These are phyloP conservation scores for Clathrus columnatus DNA, from an alignment of 768 basidiomycete species.

Conservation along the genomic window DNA sequence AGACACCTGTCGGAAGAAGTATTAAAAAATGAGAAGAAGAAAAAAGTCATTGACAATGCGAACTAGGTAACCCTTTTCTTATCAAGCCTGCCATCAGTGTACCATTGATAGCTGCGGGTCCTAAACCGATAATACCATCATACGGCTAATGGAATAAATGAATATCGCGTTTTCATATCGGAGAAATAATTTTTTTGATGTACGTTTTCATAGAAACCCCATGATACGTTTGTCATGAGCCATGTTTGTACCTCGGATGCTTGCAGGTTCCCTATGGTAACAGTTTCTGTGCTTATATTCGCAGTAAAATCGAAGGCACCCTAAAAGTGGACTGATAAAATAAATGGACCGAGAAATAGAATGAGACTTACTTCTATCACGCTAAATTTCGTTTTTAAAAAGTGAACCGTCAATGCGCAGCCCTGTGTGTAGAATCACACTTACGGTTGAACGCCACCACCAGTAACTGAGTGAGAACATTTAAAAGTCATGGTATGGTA, in stretches of 20 bases:
- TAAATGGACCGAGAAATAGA: too few species aligned
- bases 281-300: constrained; percentile 33
- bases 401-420: too few species aligned
- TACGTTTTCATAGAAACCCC: constrained; percentile 27
- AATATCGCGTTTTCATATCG: not conserved
- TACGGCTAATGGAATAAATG: not conserved
- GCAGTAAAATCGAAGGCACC: not conserved
- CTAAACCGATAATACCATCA: constrained; percentile 3
- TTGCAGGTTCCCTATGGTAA: constrained; percentile 37
- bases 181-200: not conserved
- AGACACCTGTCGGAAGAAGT: constrained; percentile 29
- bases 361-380: too few species aligned
- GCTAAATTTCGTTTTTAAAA: too few species aligned
- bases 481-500: too few species aligned
- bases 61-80: not conserved
- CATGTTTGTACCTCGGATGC: constrained; percentile 34
- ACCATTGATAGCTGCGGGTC: not conserved
- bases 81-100: constrained; percentile 15
- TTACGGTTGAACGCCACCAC: too few species aligned
- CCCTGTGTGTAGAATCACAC: too few species aligned
- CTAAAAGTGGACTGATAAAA: too few species aligned
- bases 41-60: not conserved
- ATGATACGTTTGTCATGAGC: constrained; percentile 46
- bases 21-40: not conserved
- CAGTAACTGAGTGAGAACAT: too few species aligned